Base-by-base conservation (phyloP, 768 basidiomycete species). In the Termitomyces sp. region DNA sequence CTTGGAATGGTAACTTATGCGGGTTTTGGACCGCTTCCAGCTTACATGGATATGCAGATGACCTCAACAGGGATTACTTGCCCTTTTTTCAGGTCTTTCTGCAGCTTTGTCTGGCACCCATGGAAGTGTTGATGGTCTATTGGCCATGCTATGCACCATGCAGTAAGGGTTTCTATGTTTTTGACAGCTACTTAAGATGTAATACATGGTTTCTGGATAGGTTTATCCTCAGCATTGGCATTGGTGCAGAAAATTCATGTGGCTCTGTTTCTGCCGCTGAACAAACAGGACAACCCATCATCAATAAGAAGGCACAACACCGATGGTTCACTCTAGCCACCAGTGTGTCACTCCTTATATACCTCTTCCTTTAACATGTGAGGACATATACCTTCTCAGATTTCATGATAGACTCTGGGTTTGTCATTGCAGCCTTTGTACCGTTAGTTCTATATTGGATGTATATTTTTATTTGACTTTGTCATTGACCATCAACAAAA, bases 381-480 rank as follows among this genome's bases (percentile, higher is more conserved):
- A n/a, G n/a, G n/a, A n/a, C 16, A 53, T 44, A 52, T 51, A 50
- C 45, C 54, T 27, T 9, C 20, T 22, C 41, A 91, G 89, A 92
- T 63, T 68, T 78, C 5, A 94, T 94, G 93, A 91, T 94, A 61
- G 94, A 91, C 65, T 71, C 84, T 54, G 90, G 89, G 39, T 91
- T 91, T 65, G 90, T 91, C 38, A 64, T 94, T 45, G 72, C 87
- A 7, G 77, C 89, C 10, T 93, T 94, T 58, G 86, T 91, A 3
- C 91, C 92, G 13, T 76, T 95, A 5, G 88, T 95, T 23, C 74
- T 94, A 29, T 90, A 83, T 64, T 94, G 91, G 93, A 95, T 95
- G 86, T 90, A 85, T 72, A 29, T 44, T 50, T 40, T 58, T n/a
- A 31, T 13, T 35, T 38, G 42, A 10, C 16, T 48, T 35, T n/a